phyloP scores from a whole-genome alignment of 495 filamentous ascomycete genomes.

The Stereocaulon alpinum region DNA sequence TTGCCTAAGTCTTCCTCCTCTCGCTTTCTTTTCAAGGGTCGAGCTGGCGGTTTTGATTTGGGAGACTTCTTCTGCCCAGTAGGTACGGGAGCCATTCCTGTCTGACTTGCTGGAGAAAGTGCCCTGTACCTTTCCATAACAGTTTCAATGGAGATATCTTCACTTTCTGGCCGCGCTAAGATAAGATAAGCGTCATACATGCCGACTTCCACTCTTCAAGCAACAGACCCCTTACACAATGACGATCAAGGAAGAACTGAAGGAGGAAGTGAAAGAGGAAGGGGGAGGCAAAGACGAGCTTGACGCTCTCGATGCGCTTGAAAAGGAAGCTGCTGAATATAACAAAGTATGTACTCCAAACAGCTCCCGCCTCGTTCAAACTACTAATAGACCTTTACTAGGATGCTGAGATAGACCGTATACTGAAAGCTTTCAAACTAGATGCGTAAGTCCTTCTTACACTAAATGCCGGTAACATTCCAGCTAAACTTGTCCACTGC shows the following conservation, averaged over 20 bases:
- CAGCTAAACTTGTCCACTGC: neutral
- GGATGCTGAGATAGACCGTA: conserved; percentile 95
- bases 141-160: neutral
- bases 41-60: conserved; percentile 18
- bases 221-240: neutral
- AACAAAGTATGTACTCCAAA: conserved; percentile 51
- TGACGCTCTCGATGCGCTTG: conserved; percentile 75
- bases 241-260: conserved; percentile 19
- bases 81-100: conserved; percentile 14
- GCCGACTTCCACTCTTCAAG: neutral
- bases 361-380: neutral
- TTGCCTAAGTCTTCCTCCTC: conserved; percentile 36
- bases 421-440: conserved; percentile 78
- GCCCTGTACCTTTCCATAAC: too few relatives aligned
- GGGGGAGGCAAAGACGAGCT: conserved; percentile 47
- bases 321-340: conserved; percentile 81
- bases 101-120: neutral
- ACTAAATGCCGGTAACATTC: neutral
- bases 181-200: conserved; percentile 11
- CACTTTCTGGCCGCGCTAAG: conserved; percentile 16
- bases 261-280: conserved; percentile 18
- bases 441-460: conserved; percentile 56
- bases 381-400: conserved; percentile 28
- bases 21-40: conserved; percentile 54
- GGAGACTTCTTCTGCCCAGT: neutral